phyloP scores from a whole-genome alignment of 179 eudicot species.

The Beta lomatogona region DNA sequence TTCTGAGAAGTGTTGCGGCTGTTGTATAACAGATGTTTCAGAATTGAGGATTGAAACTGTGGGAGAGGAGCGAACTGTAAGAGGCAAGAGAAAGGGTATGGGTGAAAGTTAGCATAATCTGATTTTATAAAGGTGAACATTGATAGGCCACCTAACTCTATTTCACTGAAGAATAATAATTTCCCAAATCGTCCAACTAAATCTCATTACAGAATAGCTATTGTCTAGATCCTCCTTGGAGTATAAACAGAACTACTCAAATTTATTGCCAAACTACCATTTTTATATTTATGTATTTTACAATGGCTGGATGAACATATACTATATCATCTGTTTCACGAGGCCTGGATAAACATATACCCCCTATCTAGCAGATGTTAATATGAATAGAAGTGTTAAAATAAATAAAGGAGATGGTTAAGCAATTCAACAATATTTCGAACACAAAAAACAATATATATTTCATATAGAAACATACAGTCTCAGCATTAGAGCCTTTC shows the following conservation, averaged over 20 bases:
- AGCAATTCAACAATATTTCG: not conserved
- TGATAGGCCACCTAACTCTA: not conserved
- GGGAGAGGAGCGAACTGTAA: too few relatives aligned
- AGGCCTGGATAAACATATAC: not conserved
- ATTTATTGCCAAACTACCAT: not conserved
- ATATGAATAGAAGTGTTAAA: not conserved
- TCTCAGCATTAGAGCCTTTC: slow-evolving; percentile 19
- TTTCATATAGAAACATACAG: slow-evolving; percentile 29
- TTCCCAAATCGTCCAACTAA: too few relatives aligned
- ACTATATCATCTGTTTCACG: too few relatives aligned
- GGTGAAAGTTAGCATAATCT: not conserved
- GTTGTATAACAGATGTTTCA: too few relatives aligned
- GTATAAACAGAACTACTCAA: not conserved
- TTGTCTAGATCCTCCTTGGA: not conserved
- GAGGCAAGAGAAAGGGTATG: not conserved
- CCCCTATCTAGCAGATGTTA: not conserved
- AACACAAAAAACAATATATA: not conserved
- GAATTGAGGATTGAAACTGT: too few relatives aligned
- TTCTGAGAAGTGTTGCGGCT: too few relatives aligned
- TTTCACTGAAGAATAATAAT: not conserved
- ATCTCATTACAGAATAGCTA: not conserved
- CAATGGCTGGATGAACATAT: not conserved
- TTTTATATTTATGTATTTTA: not conserved
- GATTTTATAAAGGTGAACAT: not conserved
- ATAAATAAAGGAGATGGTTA: not conserved